Evolutionary conservation across 164 flowering plant species (phyloP).

Genomic region (Vitis labrusca): DNA sequence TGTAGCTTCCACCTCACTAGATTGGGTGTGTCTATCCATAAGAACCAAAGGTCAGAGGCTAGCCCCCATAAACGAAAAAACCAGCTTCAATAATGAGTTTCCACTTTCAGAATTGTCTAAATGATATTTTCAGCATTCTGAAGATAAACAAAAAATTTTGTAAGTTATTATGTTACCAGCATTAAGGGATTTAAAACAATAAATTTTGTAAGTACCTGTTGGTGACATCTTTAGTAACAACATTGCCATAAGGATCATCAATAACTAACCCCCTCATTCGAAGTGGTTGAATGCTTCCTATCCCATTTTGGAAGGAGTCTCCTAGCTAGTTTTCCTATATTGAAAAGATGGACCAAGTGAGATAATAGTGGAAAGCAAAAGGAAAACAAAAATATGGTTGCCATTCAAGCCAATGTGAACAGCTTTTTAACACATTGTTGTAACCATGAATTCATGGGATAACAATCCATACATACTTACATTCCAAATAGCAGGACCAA

Average conservation of each 20-base stretch:
- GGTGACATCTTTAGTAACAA: constrained; percentile 1
- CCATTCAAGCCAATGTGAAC: too few species aligned
- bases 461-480: too few species aligned
- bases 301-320: constrained; percentile 13
- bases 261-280: constrained; percentile 7
- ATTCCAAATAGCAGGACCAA: too few species aligned
- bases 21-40: constrained; percentile 24
- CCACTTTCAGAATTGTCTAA: background rate
- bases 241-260: constrained; percentile 8
- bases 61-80: too few species aligned
- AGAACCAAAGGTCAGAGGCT: background rate
- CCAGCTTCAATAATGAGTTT: too few species aligned
- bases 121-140: too few species aligned
- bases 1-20: constrained; percentile 12
- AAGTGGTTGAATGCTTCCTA: constrained; percentile 16
- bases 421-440: too few species aligned
- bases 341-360: background rate
- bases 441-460: too few species aligned
- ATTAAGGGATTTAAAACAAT: too few species aligned
- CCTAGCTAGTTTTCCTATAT: constrained; percentile 28
- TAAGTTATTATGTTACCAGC: too few species aligned
- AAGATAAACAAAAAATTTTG: background rate
- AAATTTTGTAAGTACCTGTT: constrained; percentile 22
- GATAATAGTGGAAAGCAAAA: background rate
- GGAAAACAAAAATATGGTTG: background rate